Conservation (phyloP, 1,139 yeast genomes). For the Geotrichum bryndzae region DNA sequence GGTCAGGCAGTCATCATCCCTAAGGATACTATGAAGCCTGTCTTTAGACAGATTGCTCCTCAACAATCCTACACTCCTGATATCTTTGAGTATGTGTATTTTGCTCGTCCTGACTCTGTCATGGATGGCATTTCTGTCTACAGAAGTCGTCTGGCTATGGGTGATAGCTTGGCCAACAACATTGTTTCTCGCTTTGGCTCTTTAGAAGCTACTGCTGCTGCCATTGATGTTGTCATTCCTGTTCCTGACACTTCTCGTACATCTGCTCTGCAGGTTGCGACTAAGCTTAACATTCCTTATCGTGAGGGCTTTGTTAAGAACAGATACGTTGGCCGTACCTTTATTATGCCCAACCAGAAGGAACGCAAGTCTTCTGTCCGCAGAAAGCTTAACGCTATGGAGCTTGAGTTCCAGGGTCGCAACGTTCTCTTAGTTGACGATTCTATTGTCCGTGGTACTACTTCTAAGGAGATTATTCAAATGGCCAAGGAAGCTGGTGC, state of each 20-base stretch:
- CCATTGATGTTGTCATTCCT: constrained; percentile 91
- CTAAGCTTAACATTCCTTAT: constrained; percentile 69
- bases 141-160: constrained; percentile 91
- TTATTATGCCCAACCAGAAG: constrained; percentile 96
- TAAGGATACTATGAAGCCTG: constrained; percentile 63
- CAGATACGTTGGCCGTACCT: constrained; percentile 94
- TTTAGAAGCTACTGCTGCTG: constrained; percentile 43
- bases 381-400: constrained; percentile 94
- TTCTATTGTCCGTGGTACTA: constrained; percentile 95
- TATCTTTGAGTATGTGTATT: constrained; percentile 93
- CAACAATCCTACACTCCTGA: constrained; percentile 82
- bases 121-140: constrained; percentile 93
- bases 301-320: constrained; percentile 97
- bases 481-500: constrained; percentile 99
- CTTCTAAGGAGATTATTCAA: constrained; percentile 89
- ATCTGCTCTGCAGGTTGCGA: constrained; percentile 90
- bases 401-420: constrained; percentile 77
- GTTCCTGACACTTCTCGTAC: constrained; percentile 97
- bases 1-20: constrained; percentile 96
- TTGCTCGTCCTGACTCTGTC: constrained; percentile 96
- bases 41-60: constrained; percentile 81
- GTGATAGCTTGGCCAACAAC: constrained; percentile 74
- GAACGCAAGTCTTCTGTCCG: constrained; percentile 92
- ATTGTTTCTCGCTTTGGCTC: constrained; percentile 50
- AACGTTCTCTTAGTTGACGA: constrained; percentile 93